These are phyloP conservation scores for Reutealis trisperma DNA, from an alignment of 345 rosid genomes.

Conservation along the genomic window DNA sequence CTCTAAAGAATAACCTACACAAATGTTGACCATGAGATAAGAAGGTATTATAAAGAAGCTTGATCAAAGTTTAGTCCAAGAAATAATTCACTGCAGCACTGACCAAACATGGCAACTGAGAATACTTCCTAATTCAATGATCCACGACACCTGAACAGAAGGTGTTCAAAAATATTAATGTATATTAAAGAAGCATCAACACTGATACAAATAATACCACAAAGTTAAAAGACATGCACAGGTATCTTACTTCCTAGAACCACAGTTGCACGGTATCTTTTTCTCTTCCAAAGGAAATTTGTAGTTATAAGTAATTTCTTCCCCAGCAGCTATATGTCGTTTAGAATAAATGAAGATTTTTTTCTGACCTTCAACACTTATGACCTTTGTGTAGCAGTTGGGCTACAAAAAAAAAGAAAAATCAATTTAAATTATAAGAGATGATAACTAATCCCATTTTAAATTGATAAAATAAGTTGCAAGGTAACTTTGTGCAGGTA, in stretches of 20 bases:
- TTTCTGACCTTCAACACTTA: slow-evolving; percentile 89
- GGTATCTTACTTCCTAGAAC: slow-evolving; percentile 77
- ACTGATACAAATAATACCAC: slow-evolving; percentile 7
- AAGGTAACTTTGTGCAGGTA: slow-evolving; percentile 30
- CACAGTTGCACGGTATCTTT: slow-evolving; percentile 97
- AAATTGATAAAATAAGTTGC: slow-evolving; percentile 12
- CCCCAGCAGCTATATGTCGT: slow-evolving; percentile 77
- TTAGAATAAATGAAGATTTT: slow-evolving; percentile 95
- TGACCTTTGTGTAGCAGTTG: slow-evolving; percentile 96
- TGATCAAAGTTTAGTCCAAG: not conserved
- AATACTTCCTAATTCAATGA: slow-evolving; percentile 63
- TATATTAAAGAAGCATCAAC: not conserved
- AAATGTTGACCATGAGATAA: slow-evolving; percentile 13
- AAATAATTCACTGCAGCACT: slow-evolving; percentile 21
- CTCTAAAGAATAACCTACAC: slow-evolving; percentile 18
- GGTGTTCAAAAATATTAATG: slow-evolving; percentile 10
- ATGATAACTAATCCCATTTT: slow-evolving; percentile 20
- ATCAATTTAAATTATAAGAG: slow-evolving; percentile 28
- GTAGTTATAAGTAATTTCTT: slow-evolving; percentile 96
- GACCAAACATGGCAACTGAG: slow-evolving; percentile 28
- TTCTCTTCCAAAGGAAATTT: slow-evolving; percentile 94
- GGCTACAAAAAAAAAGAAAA: slow-evolving; percentile 60
- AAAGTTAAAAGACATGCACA: slow-evolving; percentile 12
- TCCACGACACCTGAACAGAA: slow-evolving; percentile 79
- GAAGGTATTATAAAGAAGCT: not conserved